Percentiles rank a stretch among this genome's conserved stretches.
phyloP scores from a whole-genome alignment of 2,329 filamentous ascomycete genomes.

The Aspergillus spinulosporus region DNA sequence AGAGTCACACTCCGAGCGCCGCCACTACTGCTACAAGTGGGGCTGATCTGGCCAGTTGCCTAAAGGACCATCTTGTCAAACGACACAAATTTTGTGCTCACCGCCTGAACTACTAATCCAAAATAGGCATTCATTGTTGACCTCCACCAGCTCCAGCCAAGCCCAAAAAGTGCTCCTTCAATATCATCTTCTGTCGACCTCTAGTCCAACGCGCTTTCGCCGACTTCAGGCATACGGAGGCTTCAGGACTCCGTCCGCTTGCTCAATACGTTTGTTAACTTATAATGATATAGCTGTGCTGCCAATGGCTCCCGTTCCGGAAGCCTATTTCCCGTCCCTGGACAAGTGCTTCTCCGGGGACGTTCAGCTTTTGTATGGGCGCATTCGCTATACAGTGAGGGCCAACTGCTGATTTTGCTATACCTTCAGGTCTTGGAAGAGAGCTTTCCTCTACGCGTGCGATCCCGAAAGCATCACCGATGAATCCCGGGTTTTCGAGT shows the following conservation, averaged over 20 bases:
- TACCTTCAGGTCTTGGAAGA: conserved; percentile 59
- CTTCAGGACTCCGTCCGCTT: conserved; percentile 10
- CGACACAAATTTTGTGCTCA: conserved; percentile 26
- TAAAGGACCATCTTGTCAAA: conserved; percentile 20
- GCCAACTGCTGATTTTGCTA: conserved; percentile 24
- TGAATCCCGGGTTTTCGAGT: conserved; percentile 59
- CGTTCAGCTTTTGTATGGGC: conserved; percentile 69
- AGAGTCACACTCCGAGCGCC: conserved; percentile 12
- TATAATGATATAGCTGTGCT: conserved; percentile 45
- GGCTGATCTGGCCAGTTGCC: conserved; percentile 18
- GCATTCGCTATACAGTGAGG: neutral
- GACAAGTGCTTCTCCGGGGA: conserved; percentile 82
- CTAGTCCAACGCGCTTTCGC: conserved; percentile 26
- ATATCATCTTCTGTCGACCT: conserved; percentile 31
- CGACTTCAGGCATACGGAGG: conserved; percentile 9
- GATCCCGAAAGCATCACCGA: conserved; percentile 45
- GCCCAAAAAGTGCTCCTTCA: conserved; percentile 29
- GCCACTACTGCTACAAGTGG: conserved; percentile 7
- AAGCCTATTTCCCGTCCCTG: conserved; percentile 80
- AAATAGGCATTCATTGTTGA: conserved; percentile 43
- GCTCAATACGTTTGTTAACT: conserved; percentile 17
- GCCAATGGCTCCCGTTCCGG: conserved; percentile 68
- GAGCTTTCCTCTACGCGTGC: conserved; percentile 55
- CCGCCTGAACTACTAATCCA: conserved; percentile 37
- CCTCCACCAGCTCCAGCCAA: conserved; percentile 22